Evolutionary conservation across 2,329 filamentous ascomycete genomes (phyloP).

Genomic region (Talaromyces piceae): DNA sequence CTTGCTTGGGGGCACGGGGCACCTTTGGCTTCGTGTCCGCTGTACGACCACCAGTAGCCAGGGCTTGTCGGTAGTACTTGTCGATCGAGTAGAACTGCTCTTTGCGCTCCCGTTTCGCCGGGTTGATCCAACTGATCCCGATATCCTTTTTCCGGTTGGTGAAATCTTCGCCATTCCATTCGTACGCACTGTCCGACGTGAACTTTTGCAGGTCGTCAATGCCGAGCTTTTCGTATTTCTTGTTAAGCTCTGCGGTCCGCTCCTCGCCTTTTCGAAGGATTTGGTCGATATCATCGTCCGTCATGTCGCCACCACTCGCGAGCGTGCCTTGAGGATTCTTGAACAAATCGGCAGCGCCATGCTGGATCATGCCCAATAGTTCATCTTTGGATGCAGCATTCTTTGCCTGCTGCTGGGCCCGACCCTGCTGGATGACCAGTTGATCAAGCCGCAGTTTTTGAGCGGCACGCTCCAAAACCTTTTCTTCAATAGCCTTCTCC

Average conservation of each 20-base stretch:
- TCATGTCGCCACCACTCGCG: conserved; percentile 55
- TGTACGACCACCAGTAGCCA: conserved; percentile 70
- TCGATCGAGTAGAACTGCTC: conserved; percentile 98
- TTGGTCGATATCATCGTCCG: conserved; percentile 82
- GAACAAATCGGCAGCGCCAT: conserved; percentile 94
- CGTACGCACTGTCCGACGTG: conserved; percentile 92
- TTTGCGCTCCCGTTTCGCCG: conserved; percentile 94
- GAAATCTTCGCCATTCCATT: conserved; percentile 98
- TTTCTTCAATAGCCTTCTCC: conserved; percentile 96
- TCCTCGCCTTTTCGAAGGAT: conserved; percentile 82
- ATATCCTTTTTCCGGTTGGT: conserved; percentile 87
- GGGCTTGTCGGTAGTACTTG: conserved; percentile 90
- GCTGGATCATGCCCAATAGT: conserved; percentile 94
- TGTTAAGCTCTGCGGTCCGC: conserved; percentile 81
- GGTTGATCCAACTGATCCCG: conserved; percentile 94
- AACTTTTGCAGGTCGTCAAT: conserved; percentile 98
- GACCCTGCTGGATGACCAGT: conserved; percentile 94
- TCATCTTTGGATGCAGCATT: conserved; percentile 93
- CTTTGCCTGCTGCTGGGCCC: conserved; percentile 83
- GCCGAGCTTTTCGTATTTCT: conserved; percentile 92
- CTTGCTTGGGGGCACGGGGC: conserved; percentile 89
- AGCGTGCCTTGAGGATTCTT: conserved; percentile 60
- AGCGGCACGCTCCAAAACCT: conserved; percentile 90
- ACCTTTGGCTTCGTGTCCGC: conserved; percentile 89
- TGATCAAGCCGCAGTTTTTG: conserved; percentile 96